Evolutionary conservation across 169 alveolate species (phyloP).

Genomic region (Cryptosporidium xiaoi): DNA sequence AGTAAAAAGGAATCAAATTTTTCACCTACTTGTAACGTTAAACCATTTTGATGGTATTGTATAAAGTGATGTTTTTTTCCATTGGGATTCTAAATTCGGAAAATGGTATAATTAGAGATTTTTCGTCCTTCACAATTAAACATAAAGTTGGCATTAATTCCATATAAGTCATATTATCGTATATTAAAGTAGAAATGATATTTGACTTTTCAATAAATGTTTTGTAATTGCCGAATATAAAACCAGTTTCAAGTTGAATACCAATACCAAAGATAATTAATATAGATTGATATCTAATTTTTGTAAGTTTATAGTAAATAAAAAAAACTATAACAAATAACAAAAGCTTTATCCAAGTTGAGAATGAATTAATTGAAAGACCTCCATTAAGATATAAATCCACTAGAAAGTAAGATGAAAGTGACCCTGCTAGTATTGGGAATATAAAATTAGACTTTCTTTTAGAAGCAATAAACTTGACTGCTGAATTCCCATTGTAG

Average conservation of each 20-base stretch:
- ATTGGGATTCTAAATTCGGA: constrained; percentile 49
- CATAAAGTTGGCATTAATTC: constrained; percentile 45
- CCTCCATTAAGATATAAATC: too few species aligned
- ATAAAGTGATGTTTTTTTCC: constrained; percentile 33
- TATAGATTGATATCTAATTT: constrained; percentile 41
- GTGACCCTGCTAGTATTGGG: neutral
- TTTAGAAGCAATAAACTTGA: constrained; percentile 19
- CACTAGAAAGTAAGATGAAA: neutral
- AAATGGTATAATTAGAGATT: constrained; percentile 52
- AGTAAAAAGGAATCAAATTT: neutral
- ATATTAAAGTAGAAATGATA: constrained; percentile 34
- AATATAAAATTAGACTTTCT: constrained; percentile 13
- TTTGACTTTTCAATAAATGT: constrained; percentile 43
- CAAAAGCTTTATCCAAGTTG: constrained; percentile 7
- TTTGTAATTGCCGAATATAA: constrained; percentile 11
- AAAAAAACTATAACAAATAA: neutral
- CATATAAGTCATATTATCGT: constrained; percentile 66
- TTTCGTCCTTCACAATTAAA: constrained; percentile 23
- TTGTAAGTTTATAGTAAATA: constrained; percentile 19
- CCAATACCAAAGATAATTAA: constrained; percentile 50
- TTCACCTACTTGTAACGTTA: neutral
- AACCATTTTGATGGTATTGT: constrained; percentile 32
- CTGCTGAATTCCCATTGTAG: constrained; percentile 32
- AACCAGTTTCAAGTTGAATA: constrained; percentile 40
- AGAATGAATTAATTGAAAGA: neutral